Base-by-base conservation (phyloP, 345 rosid genomes). In the Populus nigra region DNA sequence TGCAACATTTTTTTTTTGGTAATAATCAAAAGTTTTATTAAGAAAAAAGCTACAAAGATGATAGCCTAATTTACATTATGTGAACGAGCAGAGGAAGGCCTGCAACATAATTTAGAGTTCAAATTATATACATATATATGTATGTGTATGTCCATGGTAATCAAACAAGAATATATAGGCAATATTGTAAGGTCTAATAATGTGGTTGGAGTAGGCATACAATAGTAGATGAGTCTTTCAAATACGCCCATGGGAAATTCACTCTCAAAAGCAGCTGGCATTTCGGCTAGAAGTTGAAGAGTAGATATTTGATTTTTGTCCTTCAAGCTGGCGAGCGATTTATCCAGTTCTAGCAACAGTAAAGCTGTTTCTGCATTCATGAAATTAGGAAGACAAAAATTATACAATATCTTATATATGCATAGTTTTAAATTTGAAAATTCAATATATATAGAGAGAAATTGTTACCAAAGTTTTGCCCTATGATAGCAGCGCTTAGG, bases 401-500 rank as follows among this genome's bases (percentile, higher is more conserved):
- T 29, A 29, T 18, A 7, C 13, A 8, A 29, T 10, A 31, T 7
- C 10, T 43, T 47, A 47, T 3, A 0, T 47, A 47, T 47, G 5
- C 0, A 12, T 47, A 47, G 0, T 12, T 47, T 47, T 47, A 47
- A 1, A 25, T 27, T 5, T 47, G 18, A 47, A 13, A 47, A 47
- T 47, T 10, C 45, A 9, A n/a, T n/a, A n/a, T n/a, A 43, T 43
- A 22, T 17, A 72, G 53, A 41, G 8, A 49, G 53, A 4, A 47
- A 12, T 15, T 47, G 18, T 15, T 29, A 82, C 83, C 85, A 22
- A 49, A 82, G 43, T 85, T 76, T 36, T 76, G 76, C 20, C 79
- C 69, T 3, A 80, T 57, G 33, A 83, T 72, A 31, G 86, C 65
- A 59, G 69, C 72, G 31, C 80, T 81, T 71, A 85, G 85, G 68